Conservation (phyloP, 371 early-diverging fungal genomes). For the Capniomyces stellatus region DNA sequence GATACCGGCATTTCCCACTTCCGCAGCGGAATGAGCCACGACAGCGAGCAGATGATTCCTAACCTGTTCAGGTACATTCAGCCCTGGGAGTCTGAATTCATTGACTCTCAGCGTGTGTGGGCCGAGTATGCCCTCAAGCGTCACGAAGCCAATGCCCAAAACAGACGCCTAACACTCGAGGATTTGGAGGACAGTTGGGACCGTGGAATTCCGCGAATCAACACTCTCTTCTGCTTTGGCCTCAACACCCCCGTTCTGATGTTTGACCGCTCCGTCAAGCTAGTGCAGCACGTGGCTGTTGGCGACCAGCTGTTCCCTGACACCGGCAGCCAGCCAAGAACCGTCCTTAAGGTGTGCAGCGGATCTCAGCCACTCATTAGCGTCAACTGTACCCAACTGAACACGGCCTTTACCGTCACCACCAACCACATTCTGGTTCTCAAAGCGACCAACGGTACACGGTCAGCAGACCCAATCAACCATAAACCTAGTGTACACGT, state of each 20-base stretch:
- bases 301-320: slow-evolving; percentile 19
- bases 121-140: slow-evolving; percentile 95
- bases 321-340: background rate
- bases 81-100: slow-evolving; percentile 97
- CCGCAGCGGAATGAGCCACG: slow-evolving; percentile 96
- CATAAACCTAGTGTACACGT: too few relatives aligned
- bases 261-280: slow-evolving; percentile 13
- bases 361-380: background rate
- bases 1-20: slow-evolving; percentile 95
- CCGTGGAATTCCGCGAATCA: slow-evolving; percentile 97
- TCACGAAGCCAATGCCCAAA: slow-evolving; percentile 90
- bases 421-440: slow-evolving; percentile 8
- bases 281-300: slow-evolving; percentile 11
- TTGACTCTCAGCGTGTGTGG: slow-evolving; percentile 97
- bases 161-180: slow-evolving; percentile 84
- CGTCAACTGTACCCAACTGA: background rate
- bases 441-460: background rate
- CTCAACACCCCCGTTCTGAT: slow-evolving; percentile 17
- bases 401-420: slow-evolving; percentile 1
- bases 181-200: slow-evolving; percentile 97
- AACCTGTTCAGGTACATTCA: slow-evolving; percentile 94
- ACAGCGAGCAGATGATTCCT: slow-evolving; percentile 91
- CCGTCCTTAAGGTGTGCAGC: background rate
- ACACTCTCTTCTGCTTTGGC: slow-evolving; percentile 75
- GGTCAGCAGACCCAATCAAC: too few relatives aligned